Evolutionary conservation across 1,284 basidiomycete species (phyloP).

Genomic region (Boletus mariae): DNA sequence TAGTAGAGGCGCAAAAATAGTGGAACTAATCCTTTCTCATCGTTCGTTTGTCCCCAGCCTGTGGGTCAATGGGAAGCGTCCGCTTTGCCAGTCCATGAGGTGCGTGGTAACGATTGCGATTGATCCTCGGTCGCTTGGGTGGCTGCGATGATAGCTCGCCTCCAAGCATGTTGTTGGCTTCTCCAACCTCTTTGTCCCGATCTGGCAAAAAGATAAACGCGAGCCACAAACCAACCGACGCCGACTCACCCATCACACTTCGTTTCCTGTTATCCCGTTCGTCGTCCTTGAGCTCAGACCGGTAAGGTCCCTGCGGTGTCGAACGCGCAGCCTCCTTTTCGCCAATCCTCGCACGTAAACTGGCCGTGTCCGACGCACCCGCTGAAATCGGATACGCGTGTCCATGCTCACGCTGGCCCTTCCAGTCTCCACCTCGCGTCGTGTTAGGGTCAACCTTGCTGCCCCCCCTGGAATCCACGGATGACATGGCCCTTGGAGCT

Average conservation of each 20-base stretch:
- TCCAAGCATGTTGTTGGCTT: constrained; percentile 18
- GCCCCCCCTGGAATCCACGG: constrained; percentile 36
- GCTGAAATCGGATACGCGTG: constrained; percentile 26
- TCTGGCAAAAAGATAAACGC: constrained; percentile 20
- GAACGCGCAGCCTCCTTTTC: constrained; percentile 50
- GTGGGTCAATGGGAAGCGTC: constrained; percentile 57
- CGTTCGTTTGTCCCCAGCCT: constrained; percentile 50
- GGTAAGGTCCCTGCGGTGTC: constrained; percentile 39
- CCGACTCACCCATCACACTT: constrained; percentile 56
- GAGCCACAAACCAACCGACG: neutral
- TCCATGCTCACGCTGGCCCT: constrained; percentile 32
- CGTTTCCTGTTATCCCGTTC: constrained; percentile 68
- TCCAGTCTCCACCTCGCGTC: constrained; percentile 34
- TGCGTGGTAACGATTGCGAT: constrained; percentile 41
- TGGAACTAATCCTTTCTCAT: constrained; percentile 46
- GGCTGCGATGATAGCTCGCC: constrained; percentile 24
- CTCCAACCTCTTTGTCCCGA: constrained; percentile 35
- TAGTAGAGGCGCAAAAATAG: constrained; percentile 16
- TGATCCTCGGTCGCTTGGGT: constrained; percentile 47
- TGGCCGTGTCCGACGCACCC: constrained; percentile 29
- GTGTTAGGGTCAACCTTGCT: constrained; percentile 35
- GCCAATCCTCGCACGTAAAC: constrained; percentile 63
- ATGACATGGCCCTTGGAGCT: constrained; percentile 68
- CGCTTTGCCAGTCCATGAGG: constrained; percentile 50
- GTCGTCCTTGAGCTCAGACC: constrained; percentile 50